Percentiles rank a stretch among this genome's conserved stretches.
These are phyloP conservation scores for Glomus cerebriforme DNA, from an alignment of 192 early-diverging fungal genomes.

Conservation along the genomic window DNA sequence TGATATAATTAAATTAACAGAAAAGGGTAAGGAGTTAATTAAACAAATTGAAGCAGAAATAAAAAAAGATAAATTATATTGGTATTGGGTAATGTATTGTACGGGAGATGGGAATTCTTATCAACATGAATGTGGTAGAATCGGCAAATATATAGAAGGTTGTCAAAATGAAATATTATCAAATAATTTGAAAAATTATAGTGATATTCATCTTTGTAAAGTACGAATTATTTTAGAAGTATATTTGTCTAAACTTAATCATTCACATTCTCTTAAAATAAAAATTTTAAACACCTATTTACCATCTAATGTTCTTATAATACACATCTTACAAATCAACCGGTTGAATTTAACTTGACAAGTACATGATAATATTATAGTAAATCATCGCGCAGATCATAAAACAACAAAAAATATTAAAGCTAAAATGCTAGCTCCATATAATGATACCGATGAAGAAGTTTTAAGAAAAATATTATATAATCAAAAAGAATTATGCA, in stretches of 20 bases:
- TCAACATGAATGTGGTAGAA: conserved; percentile 4
- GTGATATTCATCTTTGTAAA: background rate
- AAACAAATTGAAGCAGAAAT: background rate
- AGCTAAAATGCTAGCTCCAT: background rate
- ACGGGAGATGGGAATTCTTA: background rate
- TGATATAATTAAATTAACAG: conserved; percentile 3
- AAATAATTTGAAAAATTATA: conserved; percentile 18
- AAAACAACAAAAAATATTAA: conserved; percentile 9
- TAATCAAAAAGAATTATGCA: conserved; percentile 6
- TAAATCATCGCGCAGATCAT: conserved; percentile 4
- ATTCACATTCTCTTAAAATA: background rate
- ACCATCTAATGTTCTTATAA: background rate
- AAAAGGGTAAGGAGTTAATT: background rate
- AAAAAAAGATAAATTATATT: conserved; percentile 19
- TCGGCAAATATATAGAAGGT: conserved; percentile 1
- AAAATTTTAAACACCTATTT: background rate
- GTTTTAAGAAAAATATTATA: background rate
- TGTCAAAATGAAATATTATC: background rate
- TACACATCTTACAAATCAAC: background rate
- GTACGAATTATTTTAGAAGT: background rate
- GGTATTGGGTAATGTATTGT: conserved; percentile 10
- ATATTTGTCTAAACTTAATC: background rate
- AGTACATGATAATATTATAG: conserved; percentile 6
- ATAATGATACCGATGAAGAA: background rate
- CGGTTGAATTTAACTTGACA: background rate